These are phyloP conservation scores for Pichia sp. DNA, from an alignment of 1,139 yeast species.

Conservation along the genomic window DNA sequence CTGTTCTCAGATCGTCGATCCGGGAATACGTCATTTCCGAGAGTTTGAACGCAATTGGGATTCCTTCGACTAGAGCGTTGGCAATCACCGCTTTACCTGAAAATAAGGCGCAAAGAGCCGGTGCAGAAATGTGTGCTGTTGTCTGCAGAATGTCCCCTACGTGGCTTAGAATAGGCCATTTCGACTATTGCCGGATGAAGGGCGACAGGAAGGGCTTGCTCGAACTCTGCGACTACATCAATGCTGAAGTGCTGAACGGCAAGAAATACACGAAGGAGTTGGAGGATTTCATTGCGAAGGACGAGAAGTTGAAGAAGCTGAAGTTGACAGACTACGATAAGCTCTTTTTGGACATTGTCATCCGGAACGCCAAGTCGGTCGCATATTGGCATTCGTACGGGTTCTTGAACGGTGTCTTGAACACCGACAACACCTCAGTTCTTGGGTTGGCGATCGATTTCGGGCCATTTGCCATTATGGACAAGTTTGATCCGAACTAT, in stretches of 20 bases:
- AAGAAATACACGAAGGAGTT: slow-evolving; percentile 33
- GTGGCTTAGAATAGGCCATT: slow-evolving; percentile 89
- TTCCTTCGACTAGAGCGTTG: slow-evolving; percentile 83
- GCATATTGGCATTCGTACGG: slow-evolving; percentile 93
- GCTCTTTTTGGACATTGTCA: slow-evolving; percentile 65
- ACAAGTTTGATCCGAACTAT: slow-evolving; percentile 71
- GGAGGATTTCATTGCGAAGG: slow-evolving; percentile 15
- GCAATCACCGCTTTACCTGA: slow-evolving; percentile 68
- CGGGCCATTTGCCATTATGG: slow-evolving; percentile 88
- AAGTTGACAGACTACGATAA: slow-evolving; percentile 62
- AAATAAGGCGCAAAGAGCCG: slow-evolving; percentile 68
- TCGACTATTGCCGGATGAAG: slow-evolving; percentile 75
- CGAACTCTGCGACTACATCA: slow-evolving; percentile 65
- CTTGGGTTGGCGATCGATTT: slow-evolving; percentile 85
- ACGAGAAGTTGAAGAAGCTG: slow-evolving; percentile 10
- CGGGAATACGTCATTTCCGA: slow-evolving; percentile 87
- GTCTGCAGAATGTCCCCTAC: slow-evolving; percentile 79
- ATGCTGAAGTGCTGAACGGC: slow-evolving; percentile 51
- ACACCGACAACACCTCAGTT: slow-evolving; percentile 89
- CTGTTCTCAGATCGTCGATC: slow-evolving; percentile 80
- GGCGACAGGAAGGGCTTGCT: slow-evolving; percentile 63
- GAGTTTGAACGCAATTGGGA: slow-evolving; percentile 71
- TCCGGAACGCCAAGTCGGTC: slow-evolving; percentile 69
- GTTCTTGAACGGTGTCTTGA: slow-evolving; percentile 86
- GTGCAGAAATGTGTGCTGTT: slow-evolving; percentile 78